Conservation (phyloP, 2,329 filamentous ascomycete genomes). For the Calonectria crousiana region DNA sequence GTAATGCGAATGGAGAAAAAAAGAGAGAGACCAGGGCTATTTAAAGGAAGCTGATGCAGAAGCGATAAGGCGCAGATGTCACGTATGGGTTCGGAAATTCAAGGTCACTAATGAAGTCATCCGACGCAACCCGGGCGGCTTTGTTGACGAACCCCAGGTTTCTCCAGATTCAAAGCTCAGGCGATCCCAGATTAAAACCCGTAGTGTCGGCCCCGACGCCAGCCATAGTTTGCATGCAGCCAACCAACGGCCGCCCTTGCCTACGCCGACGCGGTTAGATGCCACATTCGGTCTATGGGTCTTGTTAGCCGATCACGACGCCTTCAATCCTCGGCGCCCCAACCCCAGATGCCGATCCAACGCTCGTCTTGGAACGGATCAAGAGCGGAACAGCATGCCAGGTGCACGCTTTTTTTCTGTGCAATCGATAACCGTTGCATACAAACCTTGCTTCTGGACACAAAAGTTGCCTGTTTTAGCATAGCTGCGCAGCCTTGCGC, state of each 20-base stretch:
- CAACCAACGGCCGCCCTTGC: slow-evolving; percentile 10
- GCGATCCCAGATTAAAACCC: slow-evolving; percentile 10
- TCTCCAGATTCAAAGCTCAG: slow-evolving; percentile 27
- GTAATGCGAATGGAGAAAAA: background rate
- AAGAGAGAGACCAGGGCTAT: background rate
- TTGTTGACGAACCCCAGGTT: slow-evolving; percentile 40
- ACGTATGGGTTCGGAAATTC: slow-evolving; percentile 36
- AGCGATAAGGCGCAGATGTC: slow-evolving; percentile 30
- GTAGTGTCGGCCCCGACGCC: slow-evolving; percentile 37
- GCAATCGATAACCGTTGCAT: background rate
- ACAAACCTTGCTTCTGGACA: background rate
- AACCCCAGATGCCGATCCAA: slow-evolving; percentile 17
- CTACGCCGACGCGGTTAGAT: slow-evolving; percentile 4
- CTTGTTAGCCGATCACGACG: slow-evolving; percentile 7
- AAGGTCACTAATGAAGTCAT: slow-evolving; percentile 45
- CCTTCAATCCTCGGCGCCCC: slow-evolving; percentile 4
- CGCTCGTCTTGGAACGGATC: slow-evolving; percentile 5
- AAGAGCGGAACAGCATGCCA: slow-evolving; percentile 20
- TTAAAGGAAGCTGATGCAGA: slow-evolving; percentile 26
- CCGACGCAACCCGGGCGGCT: slow-evolving; percentile 46
- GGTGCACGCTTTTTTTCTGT: background rate
- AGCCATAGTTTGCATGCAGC: slow-evolving; percentile 14
- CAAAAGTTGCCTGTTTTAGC: slow-evolving; percentile 3
- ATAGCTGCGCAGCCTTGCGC: background rate
- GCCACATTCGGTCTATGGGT: slow-evolving; percentile 19